Evolutionary conservation across 2,329 filamentous ascomycete species (phyloP), one percentile per base, ranked within the genome.

Genomic region (Paraphaeosphaeria minitans): DNA sequence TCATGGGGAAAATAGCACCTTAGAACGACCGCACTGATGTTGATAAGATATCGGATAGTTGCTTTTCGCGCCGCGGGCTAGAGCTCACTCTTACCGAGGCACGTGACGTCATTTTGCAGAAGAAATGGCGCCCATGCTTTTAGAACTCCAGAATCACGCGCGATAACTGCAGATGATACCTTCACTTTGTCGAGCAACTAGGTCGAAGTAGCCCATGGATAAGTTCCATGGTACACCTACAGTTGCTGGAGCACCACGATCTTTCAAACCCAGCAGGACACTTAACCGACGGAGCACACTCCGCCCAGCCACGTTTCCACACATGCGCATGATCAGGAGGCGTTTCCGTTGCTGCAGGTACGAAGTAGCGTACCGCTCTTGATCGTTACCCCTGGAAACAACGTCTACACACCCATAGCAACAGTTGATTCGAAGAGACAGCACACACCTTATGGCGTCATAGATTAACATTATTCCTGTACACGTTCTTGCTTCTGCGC

Each of bases 81-180:
- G 31, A n/a, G 49, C 29, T 29, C 24, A 24, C 14, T 21, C 24
- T 42, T 31, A 35, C 50, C 50, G 50, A 43, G 37, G n/a, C 50
- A 53, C 50, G 50, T 53, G 50, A 53, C 50, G 48, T 51, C 33
- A 51, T 39, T n/a, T n/a, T n/a, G n/a, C n/a, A n/a, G n/a, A n/a
- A n/a, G n/a, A n/a, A n/a, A n/a, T n/a, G n/a, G n/a, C n/a, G n/a
- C n/a, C n/a, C n/a, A n/a, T n/a, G n/a, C n/a, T n/a, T n/a, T n/a
- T n/a, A n/a, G n/a, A n/a, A 21, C 35, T 37, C 5, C 35, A 37
- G 9, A 37, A 2, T 16, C 13, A 14, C 13, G 4, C 33, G 10
- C 14, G 9, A 35, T 3, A 35, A 35, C 33, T 35, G 24, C 24
- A 27, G 6, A 27, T 27, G 6, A 27, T 8, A 31, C 9, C 29